These are phyloP conservation scores for Chiua virens DNA, from an alignment of 768 basidiomycete genomes.

Conservation along the genomic window DNA sequence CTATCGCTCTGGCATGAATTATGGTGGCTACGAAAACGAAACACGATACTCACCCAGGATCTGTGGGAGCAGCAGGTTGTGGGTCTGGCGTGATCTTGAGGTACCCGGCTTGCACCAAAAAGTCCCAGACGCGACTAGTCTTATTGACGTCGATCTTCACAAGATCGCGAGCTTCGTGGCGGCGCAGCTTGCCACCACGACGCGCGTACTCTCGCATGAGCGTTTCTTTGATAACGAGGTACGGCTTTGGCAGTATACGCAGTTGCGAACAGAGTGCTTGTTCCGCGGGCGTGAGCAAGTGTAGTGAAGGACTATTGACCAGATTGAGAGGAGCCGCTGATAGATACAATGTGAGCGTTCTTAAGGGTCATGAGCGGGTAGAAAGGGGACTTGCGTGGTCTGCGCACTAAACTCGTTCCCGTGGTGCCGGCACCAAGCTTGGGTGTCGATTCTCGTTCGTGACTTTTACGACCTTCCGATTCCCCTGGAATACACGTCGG, in stretches of 20 bases:
- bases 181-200: slow-evolving; percentile 82
- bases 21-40: neutral
- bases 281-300: slow-evolving; percentile 87
- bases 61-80: slow-evolving; percentile 32
- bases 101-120: slow-evolving; percentile 82
- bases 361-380: neutral
- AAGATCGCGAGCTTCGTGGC: slow-evolving; percentile 85
- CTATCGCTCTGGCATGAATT: slow-evolving; percentile 7
- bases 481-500: slow-evolving; percentile 30
- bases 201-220: slow-evolving; percentile 92
- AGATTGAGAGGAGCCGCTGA: slow-evolving; percentile 76
- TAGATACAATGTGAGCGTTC: neutral
- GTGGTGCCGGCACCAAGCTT: slow-evolving; percentile 39
- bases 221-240: slow-evolving; percentile 93
- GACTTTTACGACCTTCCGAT: slow-evolving; percentile 53
- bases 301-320: slow-evolving; percentile 84
- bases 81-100: slow-evolving; percentile 66
- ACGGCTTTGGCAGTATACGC: slow-evolving; percentile 92
- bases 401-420: slow-evolving; percentile 39
- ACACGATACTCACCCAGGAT: slow-evolving; percentile 34
- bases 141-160: slow-evolving; percentile 95
- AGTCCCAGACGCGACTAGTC: slow-evolving; percentile 91
- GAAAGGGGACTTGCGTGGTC: slow-evolving; percentile 36
- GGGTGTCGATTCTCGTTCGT: slow-evolving; percentile 63
- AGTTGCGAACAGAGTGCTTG: slow-evolving; percentile 85